Percentiles rank a stretch among this genome's conserved stretches.
Evolutionary conservation across 306 rosid species (phyloP).

Genomic region (Begonia fuchsioides): DNA sequence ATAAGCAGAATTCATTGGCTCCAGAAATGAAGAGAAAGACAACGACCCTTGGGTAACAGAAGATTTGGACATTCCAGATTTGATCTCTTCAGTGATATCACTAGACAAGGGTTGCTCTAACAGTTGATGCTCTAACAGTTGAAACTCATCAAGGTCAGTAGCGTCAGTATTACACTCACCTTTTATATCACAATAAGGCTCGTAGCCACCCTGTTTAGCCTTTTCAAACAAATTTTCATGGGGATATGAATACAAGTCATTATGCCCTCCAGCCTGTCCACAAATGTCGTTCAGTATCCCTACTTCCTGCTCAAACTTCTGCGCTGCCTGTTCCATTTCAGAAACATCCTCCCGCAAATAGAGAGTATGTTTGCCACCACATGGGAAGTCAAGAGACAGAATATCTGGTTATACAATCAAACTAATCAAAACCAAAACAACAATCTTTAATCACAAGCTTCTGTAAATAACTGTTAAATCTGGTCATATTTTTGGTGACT

Average conservation of each 20-base stretch:
- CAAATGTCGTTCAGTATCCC: constrained; percentile 30
- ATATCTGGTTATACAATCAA: constrained; percentile 32
- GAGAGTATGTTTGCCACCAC: constrained; percentile 51
- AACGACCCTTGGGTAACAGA: constrained; percentile 45
- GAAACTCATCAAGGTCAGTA: constrained; percentile 20
- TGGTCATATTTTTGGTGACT: too few relatives aligned
- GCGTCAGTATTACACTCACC: constrained; percentile 28
- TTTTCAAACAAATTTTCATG: constrained; percentile 31
- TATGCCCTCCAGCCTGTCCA: constrained; percentile 27
- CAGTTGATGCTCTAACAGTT: constrained; percentile 24
- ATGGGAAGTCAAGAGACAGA: constrained; percentile 44
- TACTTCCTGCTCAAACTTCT: constrained; percentile 60
- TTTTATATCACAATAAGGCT: constrained; percentile 48
- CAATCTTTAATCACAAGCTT: too few relatives aligned
- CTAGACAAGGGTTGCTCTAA: constrained; percentile 16
- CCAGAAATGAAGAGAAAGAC: constrained; percentile 35
- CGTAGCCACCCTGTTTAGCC: constrained; percentile 51
- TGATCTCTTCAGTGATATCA: constrained; percentile 16
- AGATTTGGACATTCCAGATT: constrained; percentile 29
- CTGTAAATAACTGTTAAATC: too few relatives aligned
- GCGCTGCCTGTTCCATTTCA: constrained; percentile 82
- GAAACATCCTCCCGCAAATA: constrained; percentile 55
- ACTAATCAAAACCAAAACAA: too few relatives aligned
- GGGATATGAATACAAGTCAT: constrained; percentile 54
- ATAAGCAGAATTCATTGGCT: constrained; percentile 23